These are phyloP conservation scores for Globisporangium heterothallicum DNA, from an alignment of 352 stramenopile genomes.

Conservation along the genomic window DNA sequence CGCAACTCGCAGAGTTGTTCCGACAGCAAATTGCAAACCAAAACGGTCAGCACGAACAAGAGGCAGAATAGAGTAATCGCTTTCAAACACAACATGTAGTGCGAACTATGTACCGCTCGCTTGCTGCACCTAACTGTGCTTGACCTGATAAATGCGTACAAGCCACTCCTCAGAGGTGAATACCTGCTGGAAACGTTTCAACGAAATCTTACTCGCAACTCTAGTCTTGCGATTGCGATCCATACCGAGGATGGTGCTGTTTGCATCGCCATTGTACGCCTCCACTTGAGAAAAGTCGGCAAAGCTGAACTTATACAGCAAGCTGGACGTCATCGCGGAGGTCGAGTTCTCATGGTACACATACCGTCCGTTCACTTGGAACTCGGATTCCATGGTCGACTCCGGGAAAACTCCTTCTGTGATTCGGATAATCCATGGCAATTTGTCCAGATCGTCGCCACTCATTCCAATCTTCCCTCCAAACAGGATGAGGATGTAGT, in stretches of 20 bases:
- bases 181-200: constrained; percentile 87
- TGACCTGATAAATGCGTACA: constrained; percentile 88
- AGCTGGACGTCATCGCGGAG: constrained; percentile 74
- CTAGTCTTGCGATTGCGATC: constrained; percentile 63
- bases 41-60: background rate
- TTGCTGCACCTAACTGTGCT: no score
- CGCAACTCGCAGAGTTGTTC: constrained; percentile 88
- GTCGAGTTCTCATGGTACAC: constrained; percentile 69
- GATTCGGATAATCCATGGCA: constrained; percentile 92
- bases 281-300: constrained; percentile 59
- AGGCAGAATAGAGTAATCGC: background rate
- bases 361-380: constrained; percentile 63
- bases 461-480: constrained; percentile 58
- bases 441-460: constrained; percentile 92
- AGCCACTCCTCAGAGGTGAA: constrained; percentile 93
- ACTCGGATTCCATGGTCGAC: constrained; percentile 81
- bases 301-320: constrained; percentile 93
- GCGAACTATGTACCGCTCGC: no score
- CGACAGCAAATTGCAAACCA: constrained; percentile 30
- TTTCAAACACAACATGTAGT: no score
- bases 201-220: constrained; percentile 55
- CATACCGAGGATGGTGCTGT: constrained; percentile 36
- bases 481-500: constrained; percentile 81
- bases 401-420: constrained; percentile 81
- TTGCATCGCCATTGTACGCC: constrained; percentile 13